Conservation (phyloP, 1,284 basidiomycete species). For the Anthracocystis panici-leucophaei region DNA sequence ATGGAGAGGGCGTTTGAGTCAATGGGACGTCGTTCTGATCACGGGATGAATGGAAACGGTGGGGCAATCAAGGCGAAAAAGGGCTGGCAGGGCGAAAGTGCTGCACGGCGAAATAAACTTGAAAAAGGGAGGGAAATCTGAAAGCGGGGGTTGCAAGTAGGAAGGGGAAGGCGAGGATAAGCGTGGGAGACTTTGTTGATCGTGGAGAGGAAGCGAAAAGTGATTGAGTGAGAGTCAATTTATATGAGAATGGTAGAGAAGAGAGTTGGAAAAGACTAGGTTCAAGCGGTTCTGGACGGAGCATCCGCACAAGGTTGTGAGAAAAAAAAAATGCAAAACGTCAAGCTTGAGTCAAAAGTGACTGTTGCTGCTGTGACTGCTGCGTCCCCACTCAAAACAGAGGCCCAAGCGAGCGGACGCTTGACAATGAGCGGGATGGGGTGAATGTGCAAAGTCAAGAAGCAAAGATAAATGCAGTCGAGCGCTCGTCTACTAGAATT, state of each 20-base stretch:
- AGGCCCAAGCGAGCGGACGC: neutral
- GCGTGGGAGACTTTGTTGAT: neutral
- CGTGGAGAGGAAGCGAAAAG: neutral
- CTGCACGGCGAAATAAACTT: neutral
- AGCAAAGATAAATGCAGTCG: no score
- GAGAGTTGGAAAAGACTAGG: neutral
- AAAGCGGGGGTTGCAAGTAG: neutral
- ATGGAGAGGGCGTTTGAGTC: neutral
- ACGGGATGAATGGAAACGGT: conserved; percentile 2
- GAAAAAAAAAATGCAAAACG: neutral
- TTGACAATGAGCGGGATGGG: no score
- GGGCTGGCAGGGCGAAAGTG: neutral
- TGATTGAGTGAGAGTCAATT: neutral
- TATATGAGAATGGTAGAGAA: conserved; percentile 1
- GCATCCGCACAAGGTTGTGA: neutral
- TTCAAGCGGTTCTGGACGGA: neutral
- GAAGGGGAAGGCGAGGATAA: neutral
- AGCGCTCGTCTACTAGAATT: no score
- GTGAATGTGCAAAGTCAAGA: no score
- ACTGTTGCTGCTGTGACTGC: no score
- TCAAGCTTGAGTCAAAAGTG: no score
- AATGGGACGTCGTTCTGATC: neutral
- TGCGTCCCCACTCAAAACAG: conserved; percentile 1
- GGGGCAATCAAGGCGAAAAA: neutral
- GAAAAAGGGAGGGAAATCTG: neutral